Evolutionary conservation across 768 basidiomycete genomes (phyloP).

Genomic region (Gloeostereum incarnatum): DNA sequence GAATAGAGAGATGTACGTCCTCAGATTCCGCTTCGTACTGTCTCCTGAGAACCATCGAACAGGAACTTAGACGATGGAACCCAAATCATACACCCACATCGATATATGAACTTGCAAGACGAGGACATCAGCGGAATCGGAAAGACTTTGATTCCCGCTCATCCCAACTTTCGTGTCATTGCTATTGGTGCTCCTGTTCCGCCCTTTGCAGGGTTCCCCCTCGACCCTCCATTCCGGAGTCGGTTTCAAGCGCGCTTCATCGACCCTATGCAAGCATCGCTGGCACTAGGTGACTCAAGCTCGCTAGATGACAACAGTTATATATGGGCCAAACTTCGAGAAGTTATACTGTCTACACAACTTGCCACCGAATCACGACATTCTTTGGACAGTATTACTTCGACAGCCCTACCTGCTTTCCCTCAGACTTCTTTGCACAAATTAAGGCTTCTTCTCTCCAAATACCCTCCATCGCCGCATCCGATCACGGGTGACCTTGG

Average conservation of each 20-base stretch:
- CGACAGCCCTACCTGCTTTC: slow-evolving; percentile 47
- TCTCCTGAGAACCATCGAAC: neutral
- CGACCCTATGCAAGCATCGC: slow-evolving; percentile 45
- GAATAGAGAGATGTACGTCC: slow-evolving; percentile 55
- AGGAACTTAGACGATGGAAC: slow-evolving; percentile 67
- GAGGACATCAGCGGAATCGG: slow-evolving; percentile 19
- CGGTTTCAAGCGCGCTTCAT: slow-evolving; percentile 63
- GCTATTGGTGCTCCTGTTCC: slow-evolving; percentile 65
- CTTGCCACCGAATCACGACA: slow-evolving; percentile 51
- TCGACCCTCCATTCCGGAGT: slow-evolving; percentile 61
- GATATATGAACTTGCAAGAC: slow-evolving; percentile 39
- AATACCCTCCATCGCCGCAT: slow-evolving; percentile 36
- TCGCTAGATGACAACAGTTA: slow-evolving; percentile 8
- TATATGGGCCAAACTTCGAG: slow-evolving; percentile 36
- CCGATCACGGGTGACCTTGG: slow-evolving; percentile 41
- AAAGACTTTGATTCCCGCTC: slow-evolving; percentile 51
- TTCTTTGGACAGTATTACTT: slow-evolving; percentile 42
- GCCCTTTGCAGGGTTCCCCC: slow-evolving; percentile 55
- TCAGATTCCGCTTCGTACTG: neutral
- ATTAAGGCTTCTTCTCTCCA: slow-evolving; percentile 30
- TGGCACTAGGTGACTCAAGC: slow-evolving; percentile 26
- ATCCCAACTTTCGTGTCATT: slow-evolving; percentile 59
- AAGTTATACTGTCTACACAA: slow-evolving; percentile 54
- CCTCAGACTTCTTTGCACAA: slow-evolving; percentile 56
- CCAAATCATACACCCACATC: slow-evolving; percentile 58